Evolutionary conservation across 345 rosid genomes (phyloP).

Genomic region (Syzygium grande): DNA sequence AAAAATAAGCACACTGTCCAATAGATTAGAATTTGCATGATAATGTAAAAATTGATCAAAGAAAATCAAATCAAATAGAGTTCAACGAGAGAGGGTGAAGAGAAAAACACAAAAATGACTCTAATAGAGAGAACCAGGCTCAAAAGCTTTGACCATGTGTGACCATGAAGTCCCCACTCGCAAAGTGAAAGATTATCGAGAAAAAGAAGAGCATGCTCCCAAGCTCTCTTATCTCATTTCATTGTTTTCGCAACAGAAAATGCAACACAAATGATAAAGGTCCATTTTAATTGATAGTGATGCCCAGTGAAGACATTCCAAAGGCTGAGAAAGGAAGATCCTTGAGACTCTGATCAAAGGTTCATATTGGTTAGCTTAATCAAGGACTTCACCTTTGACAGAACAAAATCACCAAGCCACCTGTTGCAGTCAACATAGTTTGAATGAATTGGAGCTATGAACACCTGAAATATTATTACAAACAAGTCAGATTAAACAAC

Average conservation of each 20-base stretch:
- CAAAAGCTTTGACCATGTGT: not conserved
- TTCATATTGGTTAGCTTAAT: not conserved
- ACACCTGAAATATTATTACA: slow-evolving; percentile 43
- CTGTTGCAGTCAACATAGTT: slow-evolving; percentile 91
- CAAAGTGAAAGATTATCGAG: not conserved
- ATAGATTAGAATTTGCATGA: not conserved
- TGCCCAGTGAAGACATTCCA: not conserved
- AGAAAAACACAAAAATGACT: not conserved
- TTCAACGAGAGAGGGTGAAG: not conserved
- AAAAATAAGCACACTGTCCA: not conserved
- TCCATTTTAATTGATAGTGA: not conserved
- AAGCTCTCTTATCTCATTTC: not conserved
- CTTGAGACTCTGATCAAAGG: not conserved
- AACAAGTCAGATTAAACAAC: not conserved
- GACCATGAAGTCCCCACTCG: not conserved
- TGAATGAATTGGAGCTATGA: slow-evolving; percentile 91
- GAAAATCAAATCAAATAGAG: not conserved
- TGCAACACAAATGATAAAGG: not conserved
- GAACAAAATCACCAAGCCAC: slow-evolving; percentile 92
- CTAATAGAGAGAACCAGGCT: not conserved
- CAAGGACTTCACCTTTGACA: slow-evolving; percentile 61
- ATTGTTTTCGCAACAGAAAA: not conserved
- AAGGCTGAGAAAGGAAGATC: not conserved
- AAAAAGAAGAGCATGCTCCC: not conserved
- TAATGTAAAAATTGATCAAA: not conserved